These are phyloP conservation scores for Asclepias syriaca DNA, from an alignment of 257 asterid genomes.

Conservation along the genomic window DNA sequence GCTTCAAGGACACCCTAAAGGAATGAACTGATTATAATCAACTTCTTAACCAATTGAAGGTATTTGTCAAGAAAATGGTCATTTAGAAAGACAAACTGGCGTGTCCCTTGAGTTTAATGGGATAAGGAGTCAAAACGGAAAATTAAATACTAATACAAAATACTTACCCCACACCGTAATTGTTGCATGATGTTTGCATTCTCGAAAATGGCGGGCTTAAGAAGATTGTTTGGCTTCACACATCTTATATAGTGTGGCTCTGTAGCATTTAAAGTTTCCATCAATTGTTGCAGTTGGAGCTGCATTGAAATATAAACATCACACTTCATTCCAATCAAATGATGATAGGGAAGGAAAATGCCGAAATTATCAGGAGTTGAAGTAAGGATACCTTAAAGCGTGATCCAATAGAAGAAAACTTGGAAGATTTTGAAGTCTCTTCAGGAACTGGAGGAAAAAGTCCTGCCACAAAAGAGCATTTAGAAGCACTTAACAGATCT, in stretches of 20 bases:
- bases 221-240: conserved; percentile 94
- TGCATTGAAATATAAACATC: conserved; percentile 35
- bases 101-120: background rate
- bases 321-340: conserved; percentile 1
- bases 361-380: background rate
- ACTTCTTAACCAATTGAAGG: conserved; percentile 10
- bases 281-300: conserved; percentile 87
- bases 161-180: conserved; percentile 95
- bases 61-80: background rate
- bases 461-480: conserved; percentile 90
- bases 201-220: conserved; percentile 91
- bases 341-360: background rate
- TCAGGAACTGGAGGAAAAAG: conserved; percentile 88
- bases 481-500: conserved; percentile 82
- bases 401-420: conserved; percentile 95
- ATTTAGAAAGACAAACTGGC: background rate
- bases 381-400: conserved; percentile 74
- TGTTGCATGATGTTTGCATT: conserved; percentile 86
- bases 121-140: background rate
- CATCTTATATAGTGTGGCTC: conserved; percentile 97
- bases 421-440: conserved; percentile 80
- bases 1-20: conserved; percentile 98
- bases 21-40: conserved; percentile 27
- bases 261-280: conserved; percentile 95
- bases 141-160: conserved; percentile 13